Evolutionary conservation across 129 eudicot genomes (phyloP).

Genomic region (Ambrosia artemisiifolia): DNA sequence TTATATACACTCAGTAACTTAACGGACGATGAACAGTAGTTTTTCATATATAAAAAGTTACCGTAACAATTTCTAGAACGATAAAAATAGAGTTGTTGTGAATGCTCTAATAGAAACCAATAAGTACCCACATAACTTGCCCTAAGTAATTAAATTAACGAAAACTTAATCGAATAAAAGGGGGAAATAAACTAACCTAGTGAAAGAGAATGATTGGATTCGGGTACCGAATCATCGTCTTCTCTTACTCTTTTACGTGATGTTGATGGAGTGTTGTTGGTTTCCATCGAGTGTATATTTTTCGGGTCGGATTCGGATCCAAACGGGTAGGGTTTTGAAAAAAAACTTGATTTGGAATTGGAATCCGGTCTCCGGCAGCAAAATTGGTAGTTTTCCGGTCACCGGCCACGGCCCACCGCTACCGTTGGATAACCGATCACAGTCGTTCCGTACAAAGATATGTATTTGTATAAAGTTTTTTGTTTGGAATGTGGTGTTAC

Average conservation of each 20-base stretch:
- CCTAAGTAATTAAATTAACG: conserved; percentile 1
- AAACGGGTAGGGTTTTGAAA: neutral
- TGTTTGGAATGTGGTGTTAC: no score
- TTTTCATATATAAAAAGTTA: no score
- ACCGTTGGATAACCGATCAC: no score
- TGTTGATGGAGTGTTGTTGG: conserved; percentile 2
- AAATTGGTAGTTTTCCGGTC: no score
- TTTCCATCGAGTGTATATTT: conserved; percentile 4
- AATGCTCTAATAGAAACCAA: neutral
- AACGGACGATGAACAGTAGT: no score
- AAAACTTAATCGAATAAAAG: neutral
- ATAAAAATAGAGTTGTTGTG: no score
- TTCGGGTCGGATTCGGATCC: neutral
- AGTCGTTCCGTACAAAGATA: no score
- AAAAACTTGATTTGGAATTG: neutral
- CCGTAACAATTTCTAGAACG: no score
- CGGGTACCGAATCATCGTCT: neutral
- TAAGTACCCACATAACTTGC: conserved; percentile 1
- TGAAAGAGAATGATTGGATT: conserved; percentile 3
- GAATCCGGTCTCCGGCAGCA: neutral
- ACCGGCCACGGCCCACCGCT: no score
- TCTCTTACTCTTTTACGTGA: conserved; percentile 10
- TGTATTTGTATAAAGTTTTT: no score
- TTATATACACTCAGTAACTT: no score
- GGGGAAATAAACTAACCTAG: conserved; percentile 7